Percentiles rank a stretch among this genome's conserved stretches.
Evolutionary conservation across 2,329 filamentous ascomycete species (phyloP).

Genomic region (Pseudogymnoascus verrucosus): DNA sequence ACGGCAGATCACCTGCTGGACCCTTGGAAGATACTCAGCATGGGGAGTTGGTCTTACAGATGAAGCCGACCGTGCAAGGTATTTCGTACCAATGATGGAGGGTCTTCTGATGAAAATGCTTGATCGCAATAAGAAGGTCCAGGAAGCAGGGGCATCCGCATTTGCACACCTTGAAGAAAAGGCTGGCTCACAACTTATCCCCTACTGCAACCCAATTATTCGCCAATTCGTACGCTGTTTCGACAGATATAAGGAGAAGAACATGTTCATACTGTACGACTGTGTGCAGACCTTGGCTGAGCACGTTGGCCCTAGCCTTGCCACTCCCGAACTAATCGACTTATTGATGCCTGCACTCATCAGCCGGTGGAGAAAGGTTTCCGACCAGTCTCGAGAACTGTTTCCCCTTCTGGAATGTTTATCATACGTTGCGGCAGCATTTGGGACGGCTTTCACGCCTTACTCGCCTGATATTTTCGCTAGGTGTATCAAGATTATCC

Average conservation of each 20-base stretch:
- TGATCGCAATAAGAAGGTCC: constrained; percentile 94
- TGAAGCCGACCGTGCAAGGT: constrained; percentile 59
- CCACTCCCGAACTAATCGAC: constrained; percentile 71
- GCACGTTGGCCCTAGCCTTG: constrained; percentile 73
- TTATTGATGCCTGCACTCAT: constrained; percentile 91
- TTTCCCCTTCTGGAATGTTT: constrained; percentile 95
- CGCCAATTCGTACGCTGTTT: constrained; percentile 91
- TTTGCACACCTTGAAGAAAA: constrained; percentile 96
- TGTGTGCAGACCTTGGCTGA: constrained; percentile 96
- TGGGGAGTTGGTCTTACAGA: constrained; percentile 78
- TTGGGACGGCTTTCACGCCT: constrained; percentile 72
- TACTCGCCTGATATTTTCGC: constrained; percentile 82
- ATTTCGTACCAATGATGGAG: constrained; percentile 95
- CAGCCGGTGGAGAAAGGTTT: constrained; percentile 75
- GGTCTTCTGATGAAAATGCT: constrained; percentile 91
- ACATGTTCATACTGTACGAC: constrained; percentile 98
- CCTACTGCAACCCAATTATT: constrained; percentile 84
- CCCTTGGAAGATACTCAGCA: constrained; percentile 81
- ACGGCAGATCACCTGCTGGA: constrained; percentile 96
- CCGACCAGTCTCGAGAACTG: constrained; percentile 83
- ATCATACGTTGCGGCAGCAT: constrained; percentile 83
- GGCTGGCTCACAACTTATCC: constrained; percentile 69
- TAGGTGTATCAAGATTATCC: constrained; percentile 84
- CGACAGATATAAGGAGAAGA: constrained; percentile 91
- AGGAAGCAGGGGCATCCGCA: constrained; percentile 90